Evolutionary conservation across 192 early-diverging fungal genomes (phyloP).

Genomic region (Podila epigama): DNA sequence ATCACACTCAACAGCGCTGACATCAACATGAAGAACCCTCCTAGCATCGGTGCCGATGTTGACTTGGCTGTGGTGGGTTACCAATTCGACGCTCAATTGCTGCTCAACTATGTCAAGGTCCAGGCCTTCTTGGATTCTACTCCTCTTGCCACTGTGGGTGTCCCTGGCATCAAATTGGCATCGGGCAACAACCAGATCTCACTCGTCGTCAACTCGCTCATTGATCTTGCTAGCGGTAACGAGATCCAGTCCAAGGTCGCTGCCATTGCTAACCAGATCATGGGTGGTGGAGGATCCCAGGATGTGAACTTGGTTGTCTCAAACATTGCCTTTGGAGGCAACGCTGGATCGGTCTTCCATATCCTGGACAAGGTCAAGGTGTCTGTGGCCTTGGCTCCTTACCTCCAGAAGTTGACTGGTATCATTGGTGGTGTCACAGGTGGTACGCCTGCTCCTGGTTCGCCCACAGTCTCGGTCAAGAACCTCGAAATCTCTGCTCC

Average conservation of each 20-base stretch:
- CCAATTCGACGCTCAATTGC: conserved; percentile 26
- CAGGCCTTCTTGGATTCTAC: conserved; percentile 41
- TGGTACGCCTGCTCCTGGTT: conserved; percentile 5
- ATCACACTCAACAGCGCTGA: conserved; percentile 12
- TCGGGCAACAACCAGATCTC: conserved; percentile 40
- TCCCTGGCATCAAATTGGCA: conserved; percentile 27
- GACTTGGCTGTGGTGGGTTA: conserved; percentile 4
- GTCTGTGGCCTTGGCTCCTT: conserved; percentile 14
- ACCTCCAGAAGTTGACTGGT: conserved; percentile 19
- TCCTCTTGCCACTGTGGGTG: conserved; percentile 29
- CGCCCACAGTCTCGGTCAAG: conserved; percentile 2
- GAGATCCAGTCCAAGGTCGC: conserved; percentile 42
- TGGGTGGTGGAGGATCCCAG: conserved; percentile 22
- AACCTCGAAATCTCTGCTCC: conserved; percentile 8
- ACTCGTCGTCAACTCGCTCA: conserved; percentile 18
- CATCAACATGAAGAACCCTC: conserved; percentile 29
- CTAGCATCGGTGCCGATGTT: conserved; percentile 18
- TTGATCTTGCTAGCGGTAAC: conserved; percentile 21
- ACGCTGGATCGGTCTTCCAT: conserved; percentile 10
- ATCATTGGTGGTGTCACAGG: conserved; percentile 6
- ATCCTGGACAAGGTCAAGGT: conserved; percentile 26
- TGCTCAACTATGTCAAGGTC: conserved; percentile 46
- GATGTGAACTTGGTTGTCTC: conserved; percentile 45
- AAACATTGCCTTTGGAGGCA: conserved; percentile 42
- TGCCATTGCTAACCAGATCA: conserved; percentile 41